Conservation (phyloP, 2,329 filamentous ascomycete species). For the Paecilomyces niveus region DNA sequence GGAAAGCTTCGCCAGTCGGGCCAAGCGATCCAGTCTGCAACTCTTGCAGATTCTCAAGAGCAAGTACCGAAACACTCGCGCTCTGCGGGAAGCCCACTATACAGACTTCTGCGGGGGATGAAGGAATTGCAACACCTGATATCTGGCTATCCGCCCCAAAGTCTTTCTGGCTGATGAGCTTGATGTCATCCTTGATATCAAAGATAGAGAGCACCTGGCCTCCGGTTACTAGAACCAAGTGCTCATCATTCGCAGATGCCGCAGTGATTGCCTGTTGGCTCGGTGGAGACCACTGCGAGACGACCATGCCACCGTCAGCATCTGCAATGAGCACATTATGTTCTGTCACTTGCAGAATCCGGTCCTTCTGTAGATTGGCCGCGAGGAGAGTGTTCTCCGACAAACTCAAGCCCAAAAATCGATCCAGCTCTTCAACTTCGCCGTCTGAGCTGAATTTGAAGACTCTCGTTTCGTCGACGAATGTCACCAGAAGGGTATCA, state of each 20-base stretch:
- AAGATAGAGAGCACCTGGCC: constrained; percentile 68
- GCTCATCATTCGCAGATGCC: constrained; percentile 65
- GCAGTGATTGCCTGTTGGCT: constrained; percentile 59
- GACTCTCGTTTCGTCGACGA: constrained; percentile 73
- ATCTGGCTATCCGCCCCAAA: constrained; percentile 67
- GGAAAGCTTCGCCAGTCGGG: constrained; percentile 66
- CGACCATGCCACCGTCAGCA: constrained; percentile 39
- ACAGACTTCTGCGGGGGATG: constrained; percentile 56
- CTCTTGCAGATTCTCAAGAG: constrained; percentile 58
- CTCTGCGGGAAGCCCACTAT: constrained; percentile 83
- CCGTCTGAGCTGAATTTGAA: constrained; percentile 70
- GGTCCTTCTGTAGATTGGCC: constrained; percentile 55
- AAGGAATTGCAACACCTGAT: constrained; percentile 72
- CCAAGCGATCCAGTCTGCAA: constrained; percentile 58
- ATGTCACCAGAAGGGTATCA: constrained; percentile 73
- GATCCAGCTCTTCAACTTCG: constrained; percentile 78
- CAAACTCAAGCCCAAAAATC: constrained; percentile 64
- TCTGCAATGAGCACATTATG: constrained; percentile 57
- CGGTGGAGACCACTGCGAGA: constrained; percentile 41
- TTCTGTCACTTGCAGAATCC: constrained; percentile 70
- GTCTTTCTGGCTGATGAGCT: constrained; percentile 51
- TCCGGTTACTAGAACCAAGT: constrained; percentile 66
- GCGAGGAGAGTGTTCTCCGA: constrained; percentile 65
- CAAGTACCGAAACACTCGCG: constrained; percentile 69
- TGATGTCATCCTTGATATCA: constrained; percentile 53